A percentile compares a stretch with the other conserved stretches of the same genome.
These are phyloP conservation scores for Lolium multiflorum DNA, from an alignment of 176 grass and related monocot genomes.

Conservation along the genomic window DNA sequence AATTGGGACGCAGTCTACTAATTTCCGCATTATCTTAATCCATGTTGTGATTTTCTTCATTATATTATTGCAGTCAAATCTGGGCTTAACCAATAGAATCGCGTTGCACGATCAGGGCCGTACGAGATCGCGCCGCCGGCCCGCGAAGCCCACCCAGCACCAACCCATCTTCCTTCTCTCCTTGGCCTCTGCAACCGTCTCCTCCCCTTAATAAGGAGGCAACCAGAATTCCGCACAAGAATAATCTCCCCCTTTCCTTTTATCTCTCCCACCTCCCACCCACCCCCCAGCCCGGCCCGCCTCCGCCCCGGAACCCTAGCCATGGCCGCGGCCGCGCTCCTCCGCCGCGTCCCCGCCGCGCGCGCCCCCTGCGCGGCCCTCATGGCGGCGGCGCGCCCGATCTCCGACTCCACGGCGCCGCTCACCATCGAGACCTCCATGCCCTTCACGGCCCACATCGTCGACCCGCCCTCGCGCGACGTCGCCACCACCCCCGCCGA, in stretches of 20 bases:
- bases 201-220: conserved; percentile 13
- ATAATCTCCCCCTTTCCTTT: conserved; percentile 40
- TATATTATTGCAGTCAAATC: conserved; percentile 34
- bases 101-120: neutral
- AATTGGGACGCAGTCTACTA: neutral
- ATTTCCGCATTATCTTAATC: too few relatives aligned
- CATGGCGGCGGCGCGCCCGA: conserved; percentile 37
- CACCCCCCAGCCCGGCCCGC: neutral
- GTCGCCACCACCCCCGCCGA: conserved; percentile 77
- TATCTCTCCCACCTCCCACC: conserved; percentile 27
- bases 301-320: conserved; percentile 47
- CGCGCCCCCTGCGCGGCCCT: conserved; percentile 18
- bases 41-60: neutral
- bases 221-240: conserved; percentile 13
- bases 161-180: neutral
- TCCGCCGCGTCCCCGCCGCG: conserved; percentile 56
- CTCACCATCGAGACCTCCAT: conserved; percentile 92
- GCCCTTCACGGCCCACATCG: conserved; percentile 87
- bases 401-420: conserved; percentile 54
- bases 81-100: neutral
- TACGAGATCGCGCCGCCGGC: conserved; percentile 42
- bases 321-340: conserved; percentile 53
- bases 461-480: conserved; percentile 81
- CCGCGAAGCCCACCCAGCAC: conserved; percentile 27
- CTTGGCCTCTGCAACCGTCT: neutral